These are phyloP conservation scores for Lyophyllum atratum DNA, from an alignment of 768 basidiomycete species.

Conservation along the genomic window DNA sequence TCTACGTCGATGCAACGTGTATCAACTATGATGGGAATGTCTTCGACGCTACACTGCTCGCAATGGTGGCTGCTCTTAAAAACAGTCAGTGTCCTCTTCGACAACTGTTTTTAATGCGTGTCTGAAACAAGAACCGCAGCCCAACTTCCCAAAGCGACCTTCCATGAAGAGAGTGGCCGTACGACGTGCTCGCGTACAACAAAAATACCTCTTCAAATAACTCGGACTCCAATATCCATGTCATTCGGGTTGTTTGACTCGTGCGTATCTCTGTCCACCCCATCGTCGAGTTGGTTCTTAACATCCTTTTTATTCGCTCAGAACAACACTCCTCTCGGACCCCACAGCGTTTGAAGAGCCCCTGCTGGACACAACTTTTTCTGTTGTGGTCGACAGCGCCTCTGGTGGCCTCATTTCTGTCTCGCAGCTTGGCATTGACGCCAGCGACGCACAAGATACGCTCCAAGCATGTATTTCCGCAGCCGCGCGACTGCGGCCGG, in stretches of 20 bases:
- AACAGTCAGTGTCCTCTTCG: constrained; percentile 61
- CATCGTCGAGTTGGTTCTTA: not conserved
- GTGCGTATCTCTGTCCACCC: constrained; percentile 43
- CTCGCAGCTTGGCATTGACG: constrained; percentile 54
- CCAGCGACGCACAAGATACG: constrained; percentile 17
- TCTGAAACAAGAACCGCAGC: constrained; percentile 44
- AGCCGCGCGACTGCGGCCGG: constrained; percentile 21
- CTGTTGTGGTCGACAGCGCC: constrained; percentile 57
- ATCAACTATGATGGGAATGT: constrained; percentile 98
- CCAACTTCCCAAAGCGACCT: constrained; percentile 68
- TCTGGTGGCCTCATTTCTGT: constrained; percentile 48
- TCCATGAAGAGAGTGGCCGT: constrained; percentile 62
- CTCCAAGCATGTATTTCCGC: constrained; percentile 26
- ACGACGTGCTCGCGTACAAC: constrained; percentile 62
- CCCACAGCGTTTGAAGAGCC: constrained; percentile 92
- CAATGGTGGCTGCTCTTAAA: constrained; percentile 82
- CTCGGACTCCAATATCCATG: constrained; percentile 47
- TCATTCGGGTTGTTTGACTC: constrained; percentile 85
- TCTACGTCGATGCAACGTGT: constrained; percentile 95
- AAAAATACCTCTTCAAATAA: constrained; percentile 47
- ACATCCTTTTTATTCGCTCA: not conserved
- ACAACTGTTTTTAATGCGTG: not conserved
- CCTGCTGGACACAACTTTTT: constrained; percentile 71
- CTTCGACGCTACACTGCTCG: constrained; percentile 87
- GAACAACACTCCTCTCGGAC: constrained; percentile 61